phyloP scores from a whole-genome alignment of 2,329 filamentous ascomycete species.

The Karstenula rhodostoma region DNA sequence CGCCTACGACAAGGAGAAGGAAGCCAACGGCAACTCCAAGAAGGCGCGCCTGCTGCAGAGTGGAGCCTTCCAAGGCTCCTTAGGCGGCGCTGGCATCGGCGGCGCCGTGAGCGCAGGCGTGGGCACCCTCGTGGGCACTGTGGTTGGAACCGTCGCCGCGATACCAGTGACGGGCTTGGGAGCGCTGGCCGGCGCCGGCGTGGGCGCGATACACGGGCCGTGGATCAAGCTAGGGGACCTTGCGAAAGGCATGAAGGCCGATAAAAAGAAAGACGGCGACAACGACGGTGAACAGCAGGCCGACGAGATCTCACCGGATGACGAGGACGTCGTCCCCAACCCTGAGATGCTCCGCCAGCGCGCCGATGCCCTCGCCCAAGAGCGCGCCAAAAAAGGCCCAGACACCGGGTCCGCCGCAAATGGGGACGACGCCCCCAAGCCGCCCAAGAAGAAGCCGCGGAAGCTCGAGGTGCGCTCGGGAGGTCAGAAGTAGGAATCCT shows the following conservation, averaged over 20 bases:
- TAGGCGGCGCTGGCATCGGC: conserved; percentile 54
- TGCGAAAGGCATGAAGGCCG: conserved; percentile 24
- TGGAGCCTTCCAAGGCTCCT: conserved; percentile 52
- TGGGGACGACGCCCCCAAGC: neutral
- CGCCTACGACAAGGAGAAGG: conserved; percentile 44
- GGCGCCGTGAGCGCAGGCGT: conserved; percentile 52
- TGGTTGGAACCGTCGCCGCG: conserved; percentile 51
- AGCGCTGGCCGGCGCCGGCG: conserved; percentile 51
- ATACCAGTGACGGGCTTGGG: conserved; percentile 52
- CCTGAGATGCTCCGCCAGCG: conserved; percentile 34
- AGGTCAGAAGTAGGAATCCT: neutral
- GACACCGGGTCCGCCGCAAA: conserved; percentile 5
- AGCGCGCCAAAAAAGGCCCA: conserved; percentile 24
- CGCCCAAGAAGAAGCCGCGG: conserved; percentile 18
- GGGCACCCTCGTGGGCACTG: conserved; percentile 52
- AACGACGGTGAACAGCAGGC: conserved; percentile 8
- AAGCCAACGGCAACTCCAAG: conserved; percentile 45
- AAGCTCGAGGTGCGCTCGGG: conserved; percentile 21
- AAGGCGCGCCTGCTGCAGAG: conserved; percentile 45
- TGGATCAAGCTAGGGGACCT: conserved; percentile 50
- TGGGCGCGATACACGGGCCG: conserved; percentile 53
- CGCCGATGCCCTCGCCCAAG: conserved; percentile 32
- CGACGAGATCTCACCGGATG: conserved; percentile 23
- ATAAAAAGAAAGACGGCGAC: too few relatives aligned
- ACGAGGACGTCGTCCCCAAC: conserved; percentile 37